These are phyloP conservation scores for Metarhizium sp. DNA, from an alignment of 2,329 filamentous ascomycete genomes.

Conservation along the genomic window DNA sequence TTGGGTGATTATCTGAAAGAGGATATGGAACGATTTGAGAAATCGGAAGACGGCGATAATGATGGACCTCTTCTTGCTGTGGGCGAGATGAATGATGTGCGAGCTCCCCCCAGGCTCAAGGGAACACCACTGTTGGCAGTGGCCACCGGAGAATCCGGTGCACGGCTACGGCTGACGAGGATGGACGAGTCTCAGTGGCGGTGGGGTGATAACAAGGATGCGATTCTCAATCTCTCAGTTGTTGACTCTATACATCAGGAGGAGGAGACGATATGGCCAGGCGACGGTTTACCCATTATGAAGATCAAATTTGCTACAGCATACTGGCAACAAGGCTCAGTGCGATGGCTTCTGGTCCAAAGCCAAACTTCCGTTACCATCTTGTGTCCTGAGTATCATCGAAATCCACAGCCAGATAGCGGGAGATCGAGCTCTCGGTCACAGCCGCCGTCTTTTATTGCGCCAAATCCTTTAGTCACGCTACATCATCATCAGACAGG, in stretches of 20 bases:
- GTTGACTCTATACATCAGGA: slow-evolving; percentile 32
- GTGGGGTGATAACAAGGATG: slow-evolving; percentile 39
- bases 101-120: slow-evolving; percentile 14
- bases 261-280: slow-evolving; percentile 44
- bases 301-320: slow-evolving; percentile 40
- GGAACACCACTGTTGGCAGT: slow-evolving; percentile 33
- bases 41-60: slow-evolving; percentile 15
- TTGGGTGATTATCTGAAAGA: slow-evolving; percentile 25
- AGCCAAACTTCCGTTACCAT: slow-evolving; percentile 42
- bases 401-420: slow-evolving; percentile 20
- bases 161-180: slow-evolving; percentile 45
- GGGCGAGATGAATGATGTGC: slow-evolving; percentile 41
- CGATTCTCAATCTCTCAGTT: slow-evolving; percentile 36
- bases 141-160: slow-evolving; percentile 46
- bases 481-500: slow-evolving; percentile 45
- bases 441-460: slow-evolving; percentile 39
- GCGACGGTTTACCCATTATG: slow-evolving; percentile 38
- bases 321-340: slow-evolving; percentile 22
- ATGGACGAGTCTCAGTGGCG: slow-evolving; percentile 41
- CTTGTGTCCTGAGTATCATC: slow-evolving; percentile 40
- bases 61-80: slow-evolving; percentile 37
- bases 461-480: slow-evolving; percentile 43
- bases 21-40: slow-evolving; percentile 22
- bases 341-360: slow-evolving; percentile 45
- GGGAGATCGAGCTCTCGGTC: slow-evolving; percentile 6